Conservation (phyloP, 192 early-diverging fungal genomes). For the Martensiomyces pterosporus region DNA sequence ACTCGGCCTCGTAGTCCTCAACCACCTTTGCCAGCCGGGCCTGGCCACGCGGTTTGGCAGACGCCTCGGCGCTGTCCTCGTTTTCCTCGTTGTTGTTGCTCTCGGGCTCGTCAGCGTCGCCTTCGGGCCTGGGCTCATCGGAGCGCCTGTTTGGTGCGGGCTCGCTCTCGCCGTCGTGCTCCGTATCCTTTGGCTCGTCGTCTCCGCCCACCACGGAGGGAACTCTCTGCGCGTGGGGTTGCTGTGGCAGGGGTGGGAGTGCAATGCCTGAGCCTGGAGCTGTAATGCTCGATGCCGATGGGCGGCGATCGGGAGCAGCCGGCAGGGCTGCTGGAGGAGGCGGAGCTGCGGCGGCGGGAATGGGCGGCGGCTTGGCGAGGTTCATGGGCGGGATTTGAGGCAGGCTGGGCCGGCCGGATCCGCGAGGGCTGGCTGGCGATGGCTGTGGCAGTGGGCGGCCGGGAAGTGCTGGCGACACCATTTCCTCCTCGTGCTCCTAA, state of each 20-base stretch:
- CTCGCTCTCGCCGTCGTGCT: background rate
- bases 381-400: conserved; percentile 16
- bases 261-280: no score
- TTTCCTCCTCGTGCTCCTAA: conserved; percentile 22
- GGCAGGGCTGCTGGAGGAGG: conserved; percentile 9
- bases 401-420: conserved; percentile 9
- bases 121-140: background rate
- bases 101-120: background rate
- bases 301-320: no score
- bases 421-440: conserved; percentile 18
- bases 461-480: conserved; percentile 22
- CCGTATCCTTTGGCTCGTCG: conserved; percentile 4
- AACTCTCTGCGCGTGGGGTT: background rate
- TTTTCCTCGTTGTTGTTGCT: background rate
- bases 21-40: conserved; percentile 58
- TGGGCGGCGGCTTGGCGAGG: conserved; percentile 15
- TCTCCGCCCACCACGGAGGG: background rate
- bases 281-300: conserved; percentile 14
- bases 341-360: conserved; percentile 18
- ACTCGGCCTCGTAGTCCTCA: conserved; percentile 67
- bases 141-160: background rate
- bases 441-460: conserved; percentile 35
- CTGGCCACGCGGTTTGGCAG: conserved; percentile 12
- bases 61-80: background rate
- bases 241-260: background rate